These are phyloP conservation scores for Verticillium klebahnii DNA, from an alignment of 2,329 filamentous ascomycete genomes.

Conservation along the genomic window DNA sequence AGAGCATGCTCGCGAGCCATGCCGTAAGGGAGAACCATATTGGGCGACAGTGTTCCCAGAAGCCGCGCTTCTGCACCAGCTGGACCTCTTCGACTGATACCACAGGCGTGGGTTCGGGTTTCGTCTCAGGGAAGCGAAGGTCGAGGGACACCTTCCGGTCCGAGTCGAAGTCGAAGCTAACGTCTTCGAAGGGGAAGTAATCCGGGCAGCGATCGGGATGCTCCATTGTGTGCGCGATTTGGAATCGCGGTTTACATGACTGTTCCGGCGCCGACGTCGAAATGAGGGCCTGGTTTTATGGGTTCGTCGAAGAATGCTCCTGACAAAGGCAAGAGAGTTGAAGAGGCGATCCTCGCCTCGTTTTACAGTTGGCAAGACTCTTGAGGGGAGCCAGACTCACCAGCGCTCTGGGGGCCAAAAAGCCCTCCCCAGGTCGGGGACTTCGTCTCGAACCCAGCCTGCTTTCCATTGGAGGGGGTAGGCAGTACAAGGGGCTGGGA, in stretches of 20 bases:
- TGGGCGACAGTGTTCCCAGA: conserved; percentile 1
- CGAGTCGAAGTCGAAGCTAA: conserved; percentile 4
- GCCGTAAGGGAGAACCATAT: conserved; percentile 1
- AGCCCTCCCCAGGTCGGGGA: background rate
- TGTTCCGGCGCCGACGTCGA: background rate
- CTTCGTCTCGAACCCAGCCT: background rate
- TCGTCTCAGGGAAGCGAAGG: background rate
- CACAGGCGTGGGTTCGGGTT: background rate
- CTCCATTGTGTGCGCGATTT: background rate
- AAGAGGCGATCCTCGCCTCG: background rate
- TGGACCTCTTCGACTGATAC: background rate
- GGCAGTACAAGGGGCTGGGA: background rate
- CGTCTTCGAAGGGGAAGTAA: background rate
- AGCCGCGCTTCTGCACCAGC: background rate
- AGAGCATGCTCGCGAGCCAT: conserved; percentile 3
- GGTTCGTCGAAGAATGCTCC: background rate
- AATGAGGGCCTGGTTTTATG: background rate
- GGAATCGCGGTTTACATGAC: background rate
- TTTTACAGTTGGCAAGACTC: background rate
- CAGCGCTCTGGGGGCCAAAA: background rate
- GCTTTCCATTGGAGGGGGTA: background rate
- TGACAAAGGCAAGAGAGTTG: background rate
- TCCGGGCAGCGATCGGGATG: background rate
- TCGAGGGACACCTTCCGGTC: conserved; percentile 3
- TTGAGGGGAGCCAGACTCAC: background rate